phyloP scores from a whole-genome alignment of 495 filamentous ascomycete species.

The Jackrogersella minutella region DNA sequence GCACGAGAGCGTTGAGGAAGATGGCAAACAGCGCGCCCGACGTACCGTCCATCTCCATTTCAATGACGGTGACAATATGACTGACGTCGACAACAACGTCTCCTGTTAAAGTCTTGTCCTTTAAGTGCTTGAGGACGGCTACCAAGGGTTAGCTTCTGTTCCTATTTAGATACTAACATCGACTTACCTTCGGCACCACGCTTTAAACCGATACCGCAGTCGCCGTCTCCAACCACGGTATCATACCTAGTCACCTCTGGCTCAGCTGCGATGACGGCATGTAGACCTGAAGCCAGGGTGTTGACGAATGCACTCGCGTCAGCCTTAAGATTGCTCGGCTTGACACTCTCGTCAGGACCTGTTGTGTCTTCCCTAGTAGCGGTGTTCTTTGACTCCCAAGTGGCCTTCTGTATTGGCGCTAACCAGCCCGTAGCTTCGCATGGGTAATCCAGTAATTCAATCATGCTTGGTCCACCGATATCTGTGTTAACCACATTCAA shows the following conservation, averaged over 20 bases:
- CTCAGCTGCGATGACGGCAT: constrained; percentile 77
- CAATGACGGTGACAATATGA: constrained; percentile 82
- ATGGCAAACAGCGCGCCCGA: constrained; percentile 96
- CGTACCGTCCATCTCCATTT: constrained; percentile 92
- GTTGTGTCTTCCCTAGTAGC: constrained; percentile 52
- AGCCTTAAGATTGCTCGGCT: constrained; percentile 75
- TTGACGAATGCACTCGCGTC: constrained; percentile 66
- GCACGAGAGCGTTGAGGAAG: constrained; percentile 89
- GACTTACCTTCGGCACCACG: constrained; percentile 81
- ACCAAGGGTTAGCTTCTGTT: constrained; percentile 2
- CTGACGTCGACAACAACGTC: constrained; percentile 78
- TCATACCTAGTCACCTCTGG: constrained; percentile 88
- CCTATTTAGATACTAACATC: not conserved
- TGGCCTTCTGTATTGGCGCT: constrained; percentile 69
- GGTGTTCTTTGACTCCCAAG: constrained; percentile 63
- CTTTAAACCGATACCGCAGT: constrained; percentile 91
- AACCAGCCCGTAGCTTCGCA: constrained; percentile 88
- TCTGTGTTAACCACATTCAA: constrained; percentile 83
- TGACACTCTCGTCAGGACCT: constrained; percentile 55
- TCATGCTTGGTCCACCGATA: constrained; percentile 79
- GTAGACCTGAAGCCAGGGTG: constrained; percentile 70
- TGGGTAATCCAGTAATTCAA: constrained; percentile 86
- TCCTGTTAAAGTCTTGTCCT: constrained; percentile 61
- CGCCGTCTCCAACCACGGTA: constrained; percentile 92
- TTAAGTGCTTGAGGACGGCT: constrained; percentile 75